phyloP scores from a whole-genome alignment of 768 basidiomycete species.

The Xerocomus brunneocitrinus region DNA sequence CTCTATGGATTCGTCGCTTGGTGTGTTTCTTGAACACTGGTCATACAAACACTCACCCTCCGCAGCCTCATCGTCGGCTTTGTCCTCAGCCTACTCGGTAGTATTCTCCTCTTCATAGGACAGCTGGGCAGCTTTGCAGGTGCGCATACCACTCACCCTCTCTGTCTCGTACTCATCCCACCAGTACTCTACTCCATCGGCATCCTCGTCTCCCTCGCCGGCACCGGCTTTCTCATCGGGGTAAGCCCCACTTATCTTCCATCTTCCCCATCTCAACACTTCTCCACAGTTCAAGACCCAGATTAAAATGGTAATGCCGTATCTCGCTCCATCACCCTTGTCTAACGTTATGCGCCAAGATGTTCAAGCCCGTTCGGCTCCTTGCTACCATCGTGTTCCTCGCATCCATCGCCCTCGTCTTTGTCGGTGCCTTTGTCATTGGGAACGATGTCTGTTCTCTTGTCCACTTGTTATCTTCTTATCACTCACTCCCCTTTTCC shows the following conservation, averaged over 20 bases:
- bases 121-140: constrained; percentile 67
- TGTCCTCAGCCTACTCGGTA: constrained; percentile 73
- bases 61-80: constrained; percentile 70
- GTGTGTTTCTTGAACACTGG: constrained; percentile 38
- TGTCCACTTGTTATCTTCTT: not conserved
- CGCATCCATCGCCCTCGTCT: constrained; percentile 74
- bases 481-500: not conserved
- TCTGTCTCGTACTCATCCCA: not conserved
- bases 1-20: constrained; percentile 85
- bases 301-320: constrained; percentile 60
- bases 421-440: constrained; percentile 81
- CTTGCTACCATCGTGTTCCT: constrained; percentile 77
- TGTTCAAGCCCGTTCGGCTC: constrained; percentile 92
- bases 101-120: constrained; percentile 72
- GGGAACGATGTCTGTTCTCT: constrained; percentile 50
- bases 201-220: constrained; percentile 74
- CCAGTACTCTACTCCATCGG: constrained; percentile 81
- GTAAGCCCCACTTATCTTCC: constrained; percentile 41
- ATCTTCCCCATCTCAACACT: constrained; percentile 4
- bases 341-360: constrained; percentile 40
- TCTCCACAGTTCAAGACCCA: constrained; percentile 68
- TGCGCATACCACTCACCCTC: constrained; percentile 34
- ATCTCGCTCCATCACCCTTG: not conserved
- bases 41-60: not conserved
- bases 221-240: constrained; percentile 89